Percentiles rank a stretch among this genome's conserved stretches.
These are phyloP conservation scores for Penicillium mononematosum DNA, from an alignment of 495 filamentous ascomycete species.

Conservation along the genomic window DNA sequence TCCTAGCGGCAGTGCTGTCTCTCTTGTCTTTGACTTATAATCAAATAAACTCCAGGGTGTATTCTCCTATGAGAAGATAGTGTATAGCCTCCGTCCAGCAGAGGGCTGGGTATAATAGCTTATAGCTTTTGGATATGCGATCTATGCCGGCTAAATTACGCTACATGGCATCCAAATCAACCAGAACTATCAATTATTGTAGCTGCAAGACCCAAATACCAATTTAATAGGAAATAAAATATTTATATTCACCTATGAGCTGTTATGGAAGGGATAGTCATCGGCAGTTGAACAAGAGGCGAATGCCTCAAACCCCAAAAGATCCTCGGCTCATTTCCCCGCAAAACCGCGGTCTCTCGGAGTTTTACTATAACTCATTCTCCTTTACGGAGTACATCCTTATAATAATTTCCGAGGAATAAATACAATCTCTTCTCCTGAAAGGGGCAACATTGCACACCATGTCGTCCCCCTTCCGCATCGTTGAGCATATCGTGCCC, in stretches of 20 bases:
- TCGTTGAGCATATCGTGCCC: constrained; percentile 62
- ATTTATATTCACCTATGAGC: not conserved
- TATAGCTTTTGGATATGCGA: no score
- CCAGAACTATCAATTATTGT: not conserved
- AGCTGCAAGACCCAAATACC: not conserved
- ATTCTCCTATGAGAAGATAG: no score
- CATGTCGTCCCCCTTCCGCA: constrained; percentile 44
- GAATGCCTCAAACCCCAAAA: constrained; percentile 2
- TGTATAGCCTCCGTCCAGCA: no score
- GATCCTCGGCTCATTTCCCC: constrained; percentile 8
- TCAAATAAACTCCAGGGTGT: not conserved
- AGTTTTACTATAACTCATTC: not conserved
- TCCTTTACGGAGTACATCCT: not conserved
- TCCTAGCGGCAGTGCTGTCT: not conserved
- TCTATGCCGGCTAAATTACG: no score
- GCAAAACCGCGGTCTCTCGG: constrained; percentile 15
- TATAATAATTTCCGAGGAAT: constrained; percentile 1
- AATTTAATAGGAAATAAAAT: not conserved
- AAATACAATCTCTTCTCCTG: not conserved
- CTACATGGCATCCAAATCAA: not conserved
- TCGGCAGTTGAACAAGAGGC: constrained; percentile 9
- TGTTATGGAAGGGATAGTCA: not conserved
- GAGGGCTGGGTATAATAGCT: no score
- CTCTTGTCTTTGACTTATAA: not conserved
- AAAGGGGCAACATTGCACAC: not conserved